Evolutionary conservation across 2,329 filamentous ascomycete species (phyloP).

Genomic region (Zymoseptoria ardabiliae): DNA sequence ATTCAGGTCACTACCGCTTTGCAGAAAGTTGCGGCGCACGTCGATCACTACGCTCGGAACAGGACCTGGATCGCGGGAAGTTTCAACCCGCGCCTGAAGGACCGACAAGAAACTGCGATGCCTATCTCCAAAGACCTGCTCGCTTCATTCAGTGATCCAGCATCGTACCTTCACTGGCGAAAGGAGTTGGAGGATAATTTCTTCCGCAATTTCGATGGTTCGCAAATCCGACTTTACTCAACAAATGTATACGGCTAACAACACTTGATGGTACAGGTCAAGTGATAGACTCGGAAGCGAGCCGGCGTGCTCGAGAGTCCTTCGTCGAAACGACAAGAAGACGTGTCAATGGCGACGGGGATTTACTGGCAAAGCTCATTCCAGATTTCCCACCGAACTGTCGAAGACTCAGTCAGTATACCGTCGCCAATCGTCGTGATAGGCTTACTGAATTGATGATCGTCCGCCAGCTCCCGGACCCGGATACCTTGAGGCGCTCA

Average conservation of each 20-base stretch:
- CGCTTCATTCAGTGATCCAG: constrained; percentile 52
- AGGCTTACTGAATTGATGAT: background rate
- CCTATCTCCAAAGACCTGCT: constrained; percentile 47
- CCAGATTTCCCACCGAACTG: constrained; percentile 11
- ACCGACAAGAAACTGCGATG: constrained; percentile 50
- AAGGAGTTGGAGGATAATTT: constrained; percentile 47
- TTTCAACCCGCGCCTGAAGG: constrained; percentile 46
- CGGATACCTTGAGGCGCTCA: constrained; percentile 46
- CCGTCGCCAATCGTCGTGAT: background rate
- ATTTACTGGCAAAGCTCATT: constrained; percentile 30
- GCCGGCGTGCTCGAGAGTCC: constrained; percentile 27
- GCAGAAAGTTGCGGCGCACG: constrained; percentile 38
- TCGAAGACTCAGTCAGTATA: constrained; percentile 24
- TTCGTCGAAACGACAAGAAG: constrained; percentile 37
- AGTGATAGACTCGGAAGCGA: constrained; percentile 33
- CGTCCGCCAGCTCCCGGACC: constrained; percentile 36
- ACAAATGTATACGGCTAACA: background rate
- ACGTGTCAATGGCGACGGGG: constrained; percentile 29
- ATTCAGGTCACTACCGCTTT: constrained; percentile 42
- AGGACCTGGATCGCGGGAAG: constrained; percentile 60
- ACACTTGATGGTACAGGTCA: constrained; percentile 10
- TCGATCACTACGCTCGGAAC: constrained; percentile 60
- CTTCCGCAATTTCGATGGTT: constrained; percentile 44
- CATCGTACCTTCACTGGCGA: constrained; percentile 48
- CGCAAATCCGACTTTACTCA: background rate